Conservation (phyloP, 208 protist genomes). For the Tritrichomonas musculus region DNA sequence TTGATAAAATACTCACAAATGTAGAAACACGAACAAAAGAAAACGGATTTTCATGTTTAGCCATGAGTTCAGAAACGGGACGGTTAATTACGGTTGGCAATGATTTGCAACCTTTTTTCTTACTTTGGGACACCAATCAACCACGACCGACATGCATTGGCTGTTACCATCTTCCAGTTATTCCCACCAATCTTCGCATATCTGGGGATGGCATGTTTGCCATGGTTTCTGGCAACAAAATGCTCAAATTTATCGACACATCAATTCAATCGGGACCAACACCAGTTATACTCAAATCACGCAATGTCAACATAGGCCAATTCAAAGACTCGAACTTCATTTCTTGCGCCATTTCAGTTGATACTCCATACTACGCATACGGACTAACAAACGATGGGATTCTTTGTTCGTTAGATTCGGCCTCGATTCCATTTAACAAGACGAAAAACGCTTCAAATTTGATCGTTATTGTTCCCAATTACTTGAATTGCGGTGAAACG, state of each 20-base stretch:
- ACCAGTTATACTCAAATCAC: not conserved
- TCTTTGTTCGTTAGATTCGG: not conserved
- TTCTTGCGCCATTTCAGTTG: not conserved
- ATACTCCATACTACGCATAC: not conserved
- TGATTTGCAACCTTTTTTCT: constrained; percentile 15
- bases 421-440: not conserved
- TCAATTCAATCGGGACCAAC: not conserved
- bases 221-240: not conserved
- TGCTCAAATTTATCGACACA: not conserved
- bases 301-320: not conserved
- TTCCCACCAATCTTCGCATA: not conserved
- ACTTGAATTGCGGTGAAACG: not conserved
- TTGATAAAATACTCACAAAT: not conserved
- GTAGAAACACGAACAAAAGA: not conserved
- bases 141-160: not conserved
- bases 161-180: not conserved
- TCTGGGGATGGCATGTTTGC: not conserved
- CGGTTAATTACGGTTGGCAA: constrained; percentile 13
- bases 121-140: not conserved
- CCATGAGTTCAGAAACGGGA: not conserved
- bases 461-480: not conserved
- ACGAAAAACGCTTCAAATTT: not conserved
- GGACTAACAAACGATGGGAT: not conserved
- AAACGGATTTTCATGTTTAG: constrained; percentile 4
- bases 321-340: not conserved